phyloP scores from a whole-genome alignment of 805 yeast species.

The Kuraishia ogatae region DNA sequence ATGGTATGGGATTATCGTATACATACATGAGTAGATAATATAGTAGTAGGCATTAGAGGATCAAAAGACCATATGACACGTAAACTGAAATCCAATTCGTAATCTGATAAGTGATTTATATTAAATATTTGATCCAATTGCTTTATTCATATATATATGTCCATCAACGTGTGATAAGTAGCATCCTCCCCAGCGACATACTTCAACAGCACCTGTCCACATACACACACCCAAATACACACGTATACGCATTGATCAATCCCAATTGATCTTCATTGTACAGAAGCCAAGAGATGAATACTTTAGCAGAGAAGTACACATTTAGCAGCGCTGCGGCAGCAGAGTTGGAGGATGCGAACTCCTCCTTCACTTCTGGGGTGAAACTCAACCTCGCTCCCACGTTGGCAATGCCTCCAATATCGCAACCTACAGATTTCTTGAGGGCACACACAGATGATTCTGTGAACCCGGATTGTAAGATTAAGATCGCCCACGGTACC shows the following conservation, averaged over 20 bases:
- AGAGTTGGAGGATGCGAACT: constrained; percentile 14
- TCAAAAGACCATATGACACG: no score
- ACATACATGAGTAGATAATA: no score
- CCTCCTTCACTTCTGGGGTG: constrained; percentile 8
- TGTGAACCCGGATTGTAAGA: constrained; percentile 84
- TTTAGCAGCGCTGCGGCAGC: constrained; percentile 7
- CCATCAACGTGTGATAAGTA: neutral
- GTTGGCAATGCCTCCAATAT: constrained; percentile 70
- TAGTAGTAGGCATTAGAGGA: no score
- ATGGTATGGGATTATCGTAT: no score
- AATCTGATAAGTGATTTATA: no score
- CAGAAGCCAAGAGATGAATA: constrained; percentile 11
- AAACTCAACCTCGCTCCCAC: constrained; percentile 44
- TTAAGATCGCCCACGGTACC: constrained; percentile 98
- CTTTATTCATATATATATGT: neutral
- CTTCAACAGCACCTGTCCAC: neutral
- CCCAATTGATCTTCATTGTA: neutral
- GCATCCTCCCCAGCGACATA: neutral
- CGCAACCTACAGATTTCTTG: constrained; percentile 84
- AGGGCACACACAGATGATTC: constrained; percentile 98
- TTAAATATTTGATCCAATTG: neutral
- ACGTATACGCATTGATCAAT: neutral
- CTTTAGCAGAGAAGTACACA: constrained; percentile 19
- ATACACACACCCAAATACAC: no score
- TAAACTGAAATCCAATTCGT: no score